Base-by-base conservation (phyloP, 371 early-diverging fungal species). In the Haplosporangium sp. region DNA sequence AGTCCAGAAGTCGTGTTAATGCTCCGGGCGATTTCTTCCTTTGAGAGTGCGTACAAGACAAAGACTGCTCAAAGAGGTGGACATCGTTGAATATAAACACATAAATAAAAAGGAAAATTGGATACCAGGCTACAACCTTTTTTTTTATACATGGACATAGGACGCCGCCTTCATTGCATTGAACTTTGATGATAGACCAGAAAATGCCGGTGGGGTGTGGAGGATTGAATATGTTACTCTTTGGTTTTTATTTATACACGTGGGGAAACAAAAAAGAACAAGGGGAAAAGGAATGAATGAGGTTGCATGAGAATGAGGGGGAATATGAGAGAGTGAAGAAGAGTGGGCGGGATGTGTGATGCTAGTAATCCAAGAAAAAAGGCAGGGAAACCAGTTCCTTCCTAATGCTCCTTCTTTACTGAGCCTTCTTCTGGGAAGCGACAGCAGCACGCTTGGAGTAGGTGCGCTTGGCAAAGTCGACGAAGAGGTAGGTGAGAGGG, bases 401-500 rank as follows among this genome's bases (percentile, higher is more conserved):
- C 43, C 7, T 45, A 9, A 37, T 40, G 29, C 18, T n/a, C 18
- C 1, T 20, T 12, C 12, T 66, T 85, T 89, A 89, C 58, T 86
- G 71, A 36, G 73, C 60, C 83, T 89, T 87, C 82, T 89, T 87
- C 59, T 65, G 54, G 46, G 68, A 29, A 53, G 72, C 72, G 50
- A 13, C 18, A 12, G 67, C 71, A 23, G 18, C 9, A 23, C 74
- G 65, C 77, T 84, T 82, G 53, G 79, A 55, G 79, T 94, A 94
- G 6, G 93, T 92, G 55, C 80, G 83, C 73, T 84, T 86, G 52
- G 92, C 90, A 83, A 94, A 95, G 55, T 92, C 89, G 20, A 90
- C 86, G 69, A 95, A 95, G 48, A 95, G 85, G 57, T 89, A 90
- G 54, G 90, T 91, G 36, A 95, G 85, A 21, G 95, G 95, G 67